phyloP scores from a whole-genome alignment of 2,329 filamentous ascomycete genomes.

The Epichloe typhina region DNA sequence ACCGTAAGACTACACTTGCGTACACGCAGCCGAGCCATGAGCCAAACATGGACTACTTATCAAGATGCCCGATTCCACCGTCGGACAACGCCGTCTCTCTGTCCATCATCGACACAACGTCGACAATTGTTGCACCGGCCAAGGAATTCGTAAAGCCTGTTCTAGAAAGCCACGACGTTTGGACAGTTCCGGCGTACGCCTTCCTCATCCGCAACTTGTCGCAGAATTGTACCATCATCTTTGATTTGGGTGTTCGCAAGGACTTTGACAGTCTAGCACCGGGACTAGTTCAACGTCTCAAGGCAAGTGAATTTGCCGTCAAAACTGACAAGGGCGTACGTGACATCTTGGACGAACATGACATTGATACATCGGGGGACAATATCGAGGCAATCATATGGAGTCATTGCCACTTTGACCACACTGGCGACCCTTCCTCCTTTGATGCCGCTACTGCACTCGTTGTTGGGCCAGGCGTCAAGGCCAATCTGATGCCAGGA shows the following conservation, averaged over 20 bases:
- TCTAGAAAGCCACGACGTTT: background rate
- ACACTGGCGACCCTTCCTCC: constrained; percentile 14
- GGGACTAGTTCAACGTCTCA: background rate
- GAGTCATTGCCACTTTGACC: constrained; percentile 18
- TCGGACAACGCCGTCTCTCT: background rate
- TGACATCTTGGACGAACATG: background rate
- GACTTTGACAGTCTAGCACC: background rate
- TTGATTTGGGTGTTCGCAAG: constrained; percentile 1
- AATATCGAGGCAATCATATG: constrained; percentile 14
- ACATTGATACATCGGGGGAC: background rate
- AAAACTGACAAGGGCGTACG: background rate
- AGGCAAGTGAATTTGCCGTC: background rate
- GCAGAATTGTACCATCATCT: background rate
- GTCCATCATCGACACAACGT: background rate
- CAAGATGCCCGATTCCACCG: background rate
- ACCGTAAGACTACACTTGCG: no score
- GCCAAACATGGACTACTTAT: background rate
- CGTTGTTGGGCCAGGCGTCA: constrained; percentile 14
- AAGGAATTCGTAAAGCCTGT: background rate
- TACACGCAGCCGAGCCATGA: no score
- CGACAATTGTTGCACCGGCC: background rate
- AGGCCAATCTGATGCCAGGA: constrained; percentile 7
- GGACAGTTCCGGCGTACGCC: background rate
- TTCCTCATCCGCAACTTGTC: background rate
- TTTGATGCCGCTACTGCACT: constrained; percentile 13